A percentile compares a stretch with the other conserved stretches of the same genome.
These are phyloP conservation scores for Calonectria naviculata DNA, from an alignment of 2,329 filamentous ascomycete genomes.

Conservation along the genomic window DNA sequence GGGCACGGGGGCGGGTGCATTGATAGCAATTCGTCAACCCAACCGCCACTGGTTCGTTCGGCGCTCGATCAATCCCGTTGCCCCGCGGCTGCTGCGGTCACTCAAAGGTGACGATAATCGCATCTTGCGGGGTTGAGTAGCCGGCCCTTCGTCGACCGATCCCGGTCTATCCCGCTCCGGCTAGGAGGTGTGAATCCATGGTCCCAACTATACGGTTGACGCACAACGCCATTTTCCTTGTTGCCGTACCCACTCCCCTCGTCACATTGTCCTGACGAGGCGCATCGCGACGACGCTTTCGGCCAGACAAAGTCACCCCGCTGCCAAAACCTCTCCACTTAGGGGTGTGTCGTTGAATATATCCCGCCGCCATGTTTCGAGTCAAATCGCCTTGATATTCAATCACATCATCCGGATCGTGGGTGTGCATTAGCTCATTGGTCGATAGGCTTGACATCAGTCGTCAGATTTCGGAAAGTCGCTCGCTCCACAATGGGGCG, in stretches of 20 bases:
- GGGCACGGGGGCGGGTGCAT: conserved; percentile 29
- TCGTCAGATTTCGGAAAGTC: conserved; percentile 26
- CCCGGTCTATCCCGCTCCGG: conserved; percentile 42
- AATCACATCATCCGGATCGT: conserved; percentile 40
- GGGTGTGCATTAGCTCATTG: conserved; percentile 36
- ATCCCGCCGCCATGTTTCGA: conserved; percentile 40
- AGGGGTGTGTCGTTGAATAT: conserved; percentile 32
- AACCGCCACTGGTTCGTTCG: conserved; percentile 35
- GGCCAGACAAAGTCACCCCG: conserved; percentile 33
- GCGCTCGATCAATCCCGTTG: conserved; percentile 33
- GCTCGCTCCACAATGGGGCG: conserved; percentile 30
- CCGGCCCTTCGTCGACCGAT: conserved; percentile 33
- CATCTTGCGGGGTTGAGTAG: conserved; percentile 38
- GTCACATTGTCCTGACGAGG: conserved; percentile 26
- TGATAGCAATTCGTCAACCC: conserved; percentile 25
- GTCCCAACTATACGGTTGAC: conserved; percentile 40
- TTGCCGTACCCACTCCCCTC: conserved; percentile 32
- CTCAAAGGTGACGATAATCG: conserved; percentile 34
- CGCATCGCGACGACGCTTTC: conserved; percentile 33
- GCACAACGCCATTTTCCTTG: conserved; percentile 31
- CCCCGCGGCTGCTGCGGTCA: conserved; percentile 37
- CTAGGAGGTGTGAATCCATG: conserved; percentile 33
- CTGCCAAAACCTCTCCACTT: conserved; percentile 30
- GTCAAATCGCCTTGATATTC: conserved; percentile 33
- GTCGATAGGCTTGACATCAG: conserved; percentile 35